A percentile compares a stretch with the other conserved stretches of the same genome.
Conservation (phyloP, 2,329 filamentous ascomycete genomes). For the Penicillium sp. region DNA sequence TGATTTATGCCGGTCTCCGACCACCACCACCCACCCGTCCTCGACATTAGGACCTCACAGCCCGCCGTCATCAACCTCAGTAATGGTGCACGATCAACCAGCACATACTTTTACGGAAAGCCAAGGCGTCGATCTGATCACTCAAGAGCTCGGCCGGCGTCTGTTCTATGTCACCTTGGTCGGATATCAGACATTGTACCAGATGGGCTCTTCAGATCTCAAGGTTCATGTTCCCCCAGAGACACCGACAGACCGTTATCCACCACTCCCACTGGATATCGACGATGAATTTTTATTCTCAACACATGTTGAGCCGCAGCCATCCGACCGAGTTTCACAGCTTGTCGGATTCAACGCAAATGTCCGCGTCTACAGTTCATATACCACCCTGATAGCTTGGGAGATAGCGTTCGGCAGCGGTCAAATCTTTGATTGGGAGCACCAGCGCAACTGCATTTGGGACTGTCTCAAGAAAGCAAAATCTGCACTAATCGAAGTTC, state of each 20-base stretch:
- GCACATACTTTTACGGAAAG: conserved; percentile 17
- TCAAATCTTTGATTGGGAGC: conserved; percentile 70
- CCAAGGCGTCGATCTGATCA: conserved; percentile 35
- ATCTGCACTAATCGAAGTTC: conserved; percentile 64
- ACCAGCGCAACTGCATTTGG: conserved; percentile 71
- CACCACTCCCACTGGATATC: conserved; percentile 75
- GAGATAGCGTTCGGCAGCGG: conserved; percentile 80
- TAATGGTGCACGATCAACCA: conserved; percentile 23
- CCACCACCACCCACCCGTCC: conserved; percentile 7
- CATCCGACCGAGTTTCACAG: conserved; percentile 65
- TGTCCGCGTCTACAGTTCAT: conserved; percentile 75
- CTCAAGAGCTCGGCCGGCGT: conserved; percentile 54
- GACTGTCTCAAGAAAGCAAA: conserved; percentile 71
- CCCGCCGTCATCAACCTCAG: conserved; percentile 25
- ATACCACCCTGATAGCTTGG: conserved; percentile 74
- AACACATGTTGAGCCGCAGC: conserved; percentile 69
- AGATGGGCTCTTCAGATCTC: conserved; percentile 69
- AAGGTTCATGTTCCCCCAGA: conserved; percentile 75
- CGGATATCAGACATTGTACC: conserved; percentile 73
- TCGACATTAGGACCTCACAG: conserved; percentile 23
- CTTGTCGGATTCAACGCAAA: conserved; percentile 80
- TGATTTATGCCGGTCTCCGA: conserved; percentile 36
- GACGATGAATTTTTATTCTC: conserved; percentile 79
- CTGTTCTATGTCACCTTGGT: conserved; percentile 83
- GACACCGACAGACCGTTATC: conserved; percentile 73